Evolutionary conservation across 2,329 filamentous ascomycete species (phyloP), one percentile per base, ranked within the genome.

Genomic region (Endothia cerciana): DNA sequence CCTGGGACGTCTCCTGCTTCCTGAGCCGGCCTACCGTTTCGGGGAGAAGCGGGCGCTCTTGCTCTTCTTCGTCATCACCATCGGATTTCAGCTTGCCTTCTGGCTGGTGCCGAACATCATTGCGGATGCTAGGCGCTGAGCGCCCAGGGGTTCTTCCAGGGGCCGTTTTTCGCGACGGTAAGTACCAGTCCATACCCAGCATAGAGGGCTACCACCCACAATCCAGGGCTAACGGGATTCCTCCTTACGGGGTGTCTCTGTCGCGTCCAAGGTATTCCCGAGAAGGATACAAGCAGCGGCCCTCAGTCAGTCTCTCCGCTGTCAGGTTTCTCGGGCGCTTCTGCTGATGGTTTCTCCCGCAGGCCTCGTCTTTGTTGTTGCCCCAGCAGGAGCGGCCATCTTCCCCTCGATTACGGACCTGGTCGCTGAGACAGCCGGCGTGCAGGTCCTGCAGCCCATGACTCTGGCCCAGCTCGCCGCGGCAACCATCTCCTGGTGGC

Each of bases 21-120:
- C 85, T 0, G 87, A 89, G 68, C 85, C 86, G 0, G 88, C 83
- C 0, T 82, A 87, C 72, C 78, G 85, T 0, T 82, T 83, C 22
- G 88, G 88, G 0, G 85, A 89, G 69, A 78, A 83, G 22, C 77
- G 79, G 4, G 88, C 89, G 85, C 73, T 88, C 0, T 76, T 87
- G 1, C 51, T 83, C 0, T 90, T 87, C 60, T 80, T 80, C 36
- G 71, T 82, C 2, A 65, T 87, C 0, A 82, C 83, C 62, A 76
- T 89, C 0, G 83, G 73, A 0, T 72, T 89, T 1, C 86, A 89
- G 69, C 71, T 89, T 8, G 75, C 88, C 0, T 89, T 89, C 60
- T 89, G 87, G 87, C 76, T 87, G 73, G 64, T 65, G 25, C 64
- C 64, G 22, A 65, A 55, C 33, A 59, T 63, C 71, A 60, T 82